Evolutionary conservation across 495 filamentous ascomycete species (phyloP).

Genomic region (Tuber calosporum): DNA sequence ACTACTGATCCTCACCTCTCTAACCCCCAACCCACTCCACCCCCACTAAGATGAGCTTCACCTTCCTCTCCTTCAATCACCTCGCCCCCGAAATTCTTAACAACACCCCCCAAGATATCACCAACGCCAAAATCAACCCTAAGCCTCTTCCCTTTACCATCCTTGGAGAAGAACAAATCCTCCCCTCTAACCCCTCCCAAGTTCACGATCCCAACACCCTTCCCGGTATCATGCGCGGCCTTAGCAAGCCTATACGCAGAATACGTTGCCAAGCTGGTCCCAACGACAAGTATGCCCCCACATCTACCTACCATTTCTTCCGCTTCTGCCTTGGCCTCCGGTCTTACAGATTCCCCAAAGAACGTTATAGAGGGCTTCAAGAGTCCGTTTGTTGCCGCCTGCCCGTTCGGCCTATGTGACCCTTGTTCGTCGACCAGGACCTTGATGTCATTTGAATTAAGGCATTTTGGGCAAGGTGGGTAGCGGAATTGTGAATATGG

Average conservation of each 20-base stretch:
- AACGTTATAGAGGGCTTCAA: conserved; percentile 88
- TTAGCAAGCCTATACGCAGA: conserved; percentile 87
- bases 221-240: conserved; percentile 68
- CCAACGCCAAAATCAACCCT: conserved; percentile 29
- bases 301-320: conserved; percentile 72
- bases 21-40: background rate
- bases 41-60: background rate
- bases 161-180: conserved; percentile 55
- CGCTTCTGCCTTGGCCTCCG: conserved; percentile 61
- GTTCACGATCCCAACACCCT: conserved; percentile 79
- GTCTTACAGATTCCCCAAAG: conserved; percentile 84
- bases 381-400: conserved; percentile 42
- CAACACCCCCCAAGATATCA: conserved; percentile 36
- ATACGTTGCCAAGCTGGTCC: conserved; percentile 86
- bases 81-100: conserved; percentile 17
- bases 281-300: conserved; percentile 66
- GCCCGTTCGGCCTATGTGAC: conserved; percentile 44
- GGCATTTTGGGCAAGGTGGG: conserved; percentile 76
- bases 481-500: conserved; percentile 87
- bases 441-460: conserved; percentile 54
- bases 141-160: conserved; percentile 20
- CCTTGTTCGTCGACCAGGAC: conserved; percentile 75
- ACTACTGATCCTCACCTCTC: background rate
- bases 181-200: conserved; percentile 78
- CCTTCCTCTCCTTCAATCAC: background rate